Conservation (phyloP, 2,329 filamentous ascomycete genomes). For the Biscogniauxia sp. region DNA sequence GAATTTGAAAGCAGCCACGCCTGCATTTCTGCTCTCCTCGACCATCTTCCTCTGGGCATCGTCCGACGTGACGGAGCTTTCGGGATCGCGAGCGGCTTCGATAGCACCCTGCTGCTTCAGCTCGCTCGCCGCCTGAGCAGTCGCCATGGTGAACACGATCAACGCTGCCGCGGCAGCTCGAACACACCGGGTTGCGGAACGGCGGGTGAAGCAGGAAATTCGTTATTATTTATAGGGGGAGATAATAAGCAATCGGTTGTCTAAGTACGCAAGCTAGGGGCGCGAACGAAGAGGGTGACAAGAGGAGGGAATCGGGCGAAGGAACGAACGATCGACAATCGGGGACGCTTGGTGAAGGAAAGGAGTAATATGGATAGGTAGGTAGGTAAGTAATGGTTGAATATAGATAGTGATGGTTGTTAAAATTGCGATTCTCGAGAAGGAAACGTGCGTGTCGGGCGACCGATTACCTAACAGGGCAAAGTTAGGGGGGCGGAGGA, state of each 20-base stretch:
- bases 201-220: neutral
- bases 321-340: neutral
- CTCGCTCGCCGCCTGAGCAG: slow-evolving; percentile 51
- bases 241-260: slow-evolving; percentile 1
- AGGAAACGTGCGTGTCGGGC: neutral
- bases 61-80: slow-evolving; percentile 64
- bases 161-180: slow-evolving; percentile 30
- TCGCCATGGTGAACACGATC: slow-evolving; percentile 29
- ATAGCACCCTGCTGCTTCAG: slow-evolving; percentile 78
- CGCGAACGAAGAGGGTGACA: slow-evolving; percentile 12
- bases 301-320: neutral
- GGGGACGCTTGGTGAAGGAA: neutral
- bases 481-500: slow-evolving; percentile 29
- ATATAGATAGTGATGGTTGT: slow-evolving; percentile 6
- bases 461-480: neutral
- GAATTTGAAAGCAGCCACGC: slow-evolving; percentile 79
- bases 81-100: slow-evolving; percentile 71
- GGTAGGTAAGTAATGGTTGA: slow-evolving; percentile 6
- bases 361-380: neutral
- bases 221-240: neutral
- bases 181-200: neutral
- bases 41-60: slow-evolving; percentile 73
- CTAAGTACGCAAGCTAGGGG: slow-evolving; percentile 5
- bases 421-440: neutral
- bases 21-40: slow-evolving; percentile 74